phyloP scores from a whole-genome alignment of 768 basidiomycete species.

The Asterophora parasitica region DNA sequence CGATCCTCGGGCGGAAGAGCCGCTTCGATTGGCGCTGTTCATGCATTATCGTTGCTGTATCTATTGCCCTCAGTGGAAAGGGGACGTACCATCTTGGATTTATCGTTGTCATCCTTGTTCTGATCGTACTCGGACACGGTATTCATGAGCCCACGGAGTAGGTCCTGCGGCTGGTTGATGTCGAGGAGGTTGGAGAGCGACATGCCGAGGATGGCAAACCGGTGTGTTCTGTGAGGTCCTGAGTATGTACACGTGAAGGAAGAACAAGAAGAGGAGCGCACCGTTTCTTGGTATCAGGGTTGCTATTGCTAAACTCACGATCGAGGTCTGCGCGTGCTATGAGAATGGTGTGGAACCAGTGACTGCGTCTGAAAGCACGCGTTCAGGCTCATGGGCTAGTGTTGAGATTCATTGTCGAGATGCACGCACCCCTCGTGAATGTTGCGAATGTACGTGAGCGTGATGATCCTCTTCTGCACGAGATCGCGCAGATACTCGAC shows the following conservation, averaged over 20 bases:
- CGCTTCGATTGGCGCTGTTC: conserved; percentile 36
- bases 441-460: conserved; percentile 79
- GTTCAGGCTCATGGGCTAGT: not conserved
- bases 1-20: conserved; percentile 54
- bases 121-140: conserved; percentile 76
- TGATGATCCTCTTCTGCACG: conserved; percentile 80
- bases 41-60: conserved; percentile 2
- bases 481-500: conserved; percentile 76
- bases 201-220: conserved; percentile 83
- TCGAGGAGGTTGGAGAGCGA: conserved; percentile 81
- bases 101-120: conserved; percentile 67
- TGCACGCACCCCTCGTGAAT: conserved; percentile 77
- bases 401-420: not conserved
- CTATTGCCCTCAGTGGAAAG: not conserved
- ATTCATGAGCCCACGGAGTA: conserved; percentile 68
- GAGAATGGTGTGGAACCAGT: conserved; percentile 88
- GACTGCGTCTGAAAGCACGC: conserved; percentile 51
- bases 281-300: conserved; percentile 76
- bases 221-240: conserved; percentile 53
- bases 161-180: conserved; percentile 74
- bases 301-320: conserved; percentile 70
- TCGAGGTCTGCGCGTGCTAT: conserved; percentile 73
- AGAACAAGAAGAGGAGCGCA: conserved; percentile 26
- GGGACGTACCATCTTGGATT: conserved; percentile 62
- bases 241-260: not conserved